phyloP scores from a whole-genome alignment of 345 rosid species.

The Arabidopsis thaliana region TAIR10.1 NC_003074.8:4743001-4743500 shows the following conservation, averaged over 20 bases:
- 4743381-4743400: conserved; percentile 79
- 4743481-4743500: conserved; percentile 84
- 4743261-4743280: conserved; percentile 83
- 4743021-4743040: conserved; percentile 98
- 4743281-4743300: conserved; percentile 78
- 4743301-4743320: conserved; percentile 81
- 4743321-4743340: conserved; percentile 96
- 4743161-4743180: conserved; percentile 86
- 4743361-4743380: conserved; percentile 69
- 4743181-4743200: conserved; percentile 89
- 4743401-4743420: conserved; percentile 75
- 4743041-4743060: conserved; percentile 80
- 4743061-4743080: conserved; percentile 75
- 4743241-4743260: conserved; percentile 95
- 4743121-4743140: conserved; percentile 86
- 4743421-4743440: conserved; percentile 80
- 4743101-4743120: conserved; percentile 85
- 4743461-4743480: conserved; percentile 53
- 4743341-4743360: conserved; percentile 86
- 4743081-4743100: conserved; percentile 94
- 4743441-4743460: conserved; percentile 63
- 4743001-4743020: conserved; percentile 76
- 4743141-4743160: conserved; percentile 88
- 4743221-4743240: conserved; percentile 85
- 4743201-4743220: conserved; percentile 96